A percentile compares a stretch with the other conserved stretches of the same genome.
phyloP scores from a whole-genome alignment of 192 early-diverging fungal species.

The Rhizophagus prolifer region DNA sequence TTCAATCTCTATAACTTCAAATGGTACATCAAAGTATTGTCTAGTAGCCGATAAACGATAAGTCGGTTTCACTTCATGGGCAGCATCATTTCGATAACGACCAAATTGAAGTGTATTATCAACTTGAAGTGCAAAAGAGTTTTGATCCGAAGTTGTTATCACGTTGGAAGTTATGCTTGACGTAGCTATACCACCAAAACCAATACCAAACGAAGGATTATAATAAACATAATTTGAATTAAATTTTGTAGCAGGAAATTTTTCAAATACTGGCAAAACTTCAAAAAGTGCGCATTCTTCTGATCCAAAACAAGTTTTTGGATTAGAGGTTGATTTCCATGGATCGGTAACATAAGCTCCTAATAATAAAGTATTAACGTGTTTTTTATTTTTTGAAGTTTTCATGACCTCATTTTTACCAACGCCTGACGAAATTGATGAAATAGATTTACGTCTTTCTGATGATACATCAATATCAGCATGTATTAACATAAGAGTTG shows the following conservation, averaged over 20 bases:
- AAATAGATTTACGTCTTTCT: not conserved
- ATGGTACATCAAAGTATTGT: conserved; percentile 30
- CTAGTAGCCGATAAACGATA: conserved; percentile 35
- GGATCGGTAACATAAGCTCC: conserved; percentile 52
- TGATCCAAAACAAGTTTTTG: conserved; percentile 49
- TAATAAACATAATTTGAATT: conserved; percentile 37
- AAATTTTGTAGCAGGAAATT: conserved; percentile 37
- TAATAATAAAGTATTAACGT: conserved; percentile 38
- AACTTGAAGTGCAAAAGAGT: conserved; percentile 43
- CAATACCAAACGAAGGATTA: conserved; percentile 35
- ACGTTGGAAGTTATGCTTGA: conserved; percentile 7
- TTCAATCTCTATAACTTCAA: conserved; percentile 50
- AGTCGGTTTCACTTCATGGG: not conserved
- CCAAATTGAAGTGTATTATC: conserved; percentile 52
- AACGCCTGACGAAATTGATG: conserved; percentile 22
- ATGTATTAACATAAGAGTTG: conserved; percentile 48
- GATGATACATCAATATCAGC: not conserved
- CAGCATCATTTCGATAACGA: conserved; percentile 39
- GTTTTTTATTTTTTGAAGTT: conserved; percentile 32
- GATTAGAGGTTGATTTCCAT: conserved; percentile 43
- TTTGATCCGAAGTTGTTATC: conserved; percentile 32
- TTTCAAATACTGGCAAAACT: conserved; percentile 46
- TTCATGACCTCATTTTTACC: not conserved
- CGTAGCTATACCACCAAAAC: conserved; percentile 32
- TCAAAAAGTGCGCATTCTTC: conserved; percentile 49